A percentile compares a stretch with the other conserved stretches of the same genome.
phyloP scores from a whole-genome alignment of 371 early-diverging fungal genomes.

The Circinella minor region DNA sequence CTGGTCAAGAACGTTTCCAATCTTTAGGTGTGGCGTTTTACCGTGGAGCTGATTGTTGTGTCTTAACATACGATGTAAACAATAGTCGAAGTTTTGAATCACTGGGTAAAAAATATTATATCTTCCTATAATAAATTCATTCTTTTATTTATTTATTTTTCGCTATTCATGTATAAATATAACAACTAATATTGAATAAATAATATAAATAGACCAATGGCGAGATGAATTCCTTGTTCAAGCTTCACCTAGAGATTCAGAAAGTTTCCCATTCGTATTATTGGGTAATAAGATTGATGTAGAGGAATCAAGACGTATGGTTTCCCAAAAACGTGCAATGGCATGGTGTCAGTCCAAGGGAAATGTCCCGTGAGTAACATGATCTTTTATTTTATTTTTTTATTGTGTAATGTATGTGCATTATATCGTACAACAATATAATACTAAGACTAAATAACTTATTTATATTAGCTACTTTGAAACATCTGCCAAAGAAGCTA shows the following conservation, averaged over 20 bases:
- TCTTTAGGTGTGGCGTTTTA: slow-evolving; percentile 98
- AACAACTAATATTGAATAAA: too few species aligned
- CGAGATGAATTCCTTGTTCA: slow-evolving; percentile 97
- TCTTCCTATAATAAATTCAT: not conserved
- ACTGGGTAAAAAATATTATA: slow-evolving; percentile 63
- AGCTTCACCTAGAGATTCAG: slow-evolving; percentile 92
- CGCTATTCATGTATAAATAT: too few species aligned
- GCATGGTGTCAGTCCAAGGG: slow-evolving; percentile 96
- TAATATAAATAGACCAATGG: slow-evolving; percentile 68
- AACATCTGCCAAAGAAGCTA: slow-evolving; percentile 96
- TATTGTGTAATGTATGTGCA: not conserved
- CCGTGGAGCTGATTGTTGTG: slow-evolving; percentile 99
- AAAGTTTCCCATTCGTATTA: slow-evolving; percentile 97
- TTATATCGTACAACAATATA: too few species aligned
- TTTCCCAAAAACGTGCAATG: slow-evolving; percentile 93
- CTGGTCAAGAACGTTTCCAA: slow-evolving; percentile 97
- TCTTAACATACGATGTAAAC: slow-evolving; percentile 97
- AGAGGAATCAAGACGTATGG: slow-evolving; percentile 91
- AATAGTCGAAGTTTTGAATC: slow-evolving; percentile 95
- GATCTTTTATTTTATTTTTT: not conserved
- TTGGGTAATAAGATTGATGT: slow-evolving; percentile 99
- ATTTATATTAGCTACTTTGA: slow-evolving; percentile 85
- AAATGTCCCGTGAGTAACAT: slow-evolving; percentile 76
- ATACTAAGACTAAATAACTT: not conserved
- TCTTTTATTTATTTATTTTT: not conserved